Base-by-base conservation (phyloP, 768 basidiomycete species). In the Mycena alexandri region DNA sequence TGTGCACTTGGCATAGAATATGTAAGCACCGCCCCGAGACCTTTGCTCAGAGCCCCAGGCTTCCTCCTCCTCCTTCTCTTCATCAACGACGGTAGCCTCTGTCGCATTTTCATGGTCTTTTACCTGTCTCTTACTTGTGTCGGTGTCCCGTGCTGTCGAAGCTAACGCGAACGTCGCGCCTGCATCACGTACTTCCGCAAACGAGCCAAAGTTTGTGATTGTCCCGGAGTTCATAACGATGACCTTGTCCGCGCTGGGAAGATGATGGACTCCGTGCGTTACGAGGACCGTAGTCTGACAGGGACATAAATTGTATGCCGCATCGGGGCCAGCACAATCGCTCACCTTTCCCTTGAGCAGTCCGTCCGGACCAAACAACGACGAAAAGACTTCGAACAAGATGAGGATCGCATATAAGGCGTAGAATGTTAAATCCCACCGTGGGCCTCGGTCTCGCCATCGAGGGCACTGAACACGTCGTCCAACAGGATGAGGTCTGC, bases 181-280 rank as follows among this genome's bases (percentile, higher is more conserved):
- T 2, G 66, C 60, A 17, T 56, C 66, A 8, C 66, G 61, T 21
- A 67, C 52, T 8, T 63, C 24, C 38, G 59, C 61, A 25, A 68
- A 68, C 29, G 67, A 47, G 50, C 67, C 67, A 33, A 68, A 68
- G 48, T 62, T 55, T 3, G 50, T 51, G 36, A 68, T 68, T 2
- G n/a, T 63, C 2, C 66, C 66, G 1, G 33, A 48, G 19, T 51
- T 61, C 66, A 68, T 62, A 22, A 68, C 11, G 21, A 68, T 46
- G 17, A 68, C 67, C 38, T 68, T 68, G 61, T 63, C 67, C 5
- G 67, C 67, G 43, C 57, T 58, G 42, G 67, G 46, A 9, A 68
- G 62, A 34, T 68, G 67, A 21, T 68, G 67, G 8, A 68, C 34
- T 8, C 67, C 67, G 57, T 68, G 67, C 13, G 67, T 68, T 2